phyloP scores from a whole-genome alignment of 169 alveolate species.

The Plasmodium vivax region DNA sequence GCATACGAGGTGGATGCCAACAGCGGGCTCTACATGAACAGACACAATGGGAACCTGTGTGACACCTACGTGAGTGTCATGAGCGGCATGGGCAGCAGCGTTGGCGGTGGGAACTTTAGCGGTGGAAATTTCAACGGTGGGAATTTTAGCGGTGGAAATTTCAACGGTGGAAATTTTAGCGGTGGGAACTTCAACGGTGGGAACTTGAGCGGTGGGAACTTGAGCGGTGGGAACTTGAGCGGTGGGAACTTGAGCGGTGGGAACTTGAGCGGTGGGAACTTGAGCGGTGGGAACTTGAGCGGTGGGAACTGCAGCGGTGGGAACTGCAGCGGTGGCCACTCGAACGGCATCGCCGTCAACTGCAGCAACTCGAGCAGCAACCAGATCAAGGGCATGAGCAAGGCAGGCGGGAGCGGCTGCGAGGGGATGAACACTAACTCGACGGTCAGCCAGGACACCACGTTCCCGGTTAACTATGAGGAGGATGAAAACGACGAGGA shows the following conservation, averaged over 20 bases:
- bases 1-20: background rate
- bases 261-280: too few species aligned
- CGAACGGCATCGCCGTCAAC: background rate
- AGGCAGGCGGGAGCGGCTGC: background rate
- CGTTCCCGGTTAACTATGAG: background rate
- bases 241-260: background rate
- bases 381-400: background rate
- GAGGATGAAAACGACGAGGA: background rate
- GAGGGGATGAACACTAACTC: constrained; percentile 19
- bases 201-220: too few species aligned
- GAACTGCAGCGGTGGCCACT: background rate
- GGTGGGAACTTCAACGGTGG: too few species aligned
- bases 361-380: background rate
- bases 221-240: background rate
- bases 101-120: background rate
- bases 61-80: background rate
- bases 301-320: too few species aligned
- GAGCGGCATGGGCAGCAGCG: background rate
- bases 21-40: background rate
- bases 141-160: too few species aligned
- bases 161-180: too few species aligned
- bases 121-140: too few species aligned
- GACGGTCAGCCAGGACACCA: constrained; percentile 6
- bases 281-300: too few species aligned
- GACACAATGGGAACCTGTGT: background rate